Percentiles rank a stretch among this genome's conserved stretches.
phyloP scores from a whole-genome alignment of 257 asterid genomes.

The Solanum habrochaites region DNA sequence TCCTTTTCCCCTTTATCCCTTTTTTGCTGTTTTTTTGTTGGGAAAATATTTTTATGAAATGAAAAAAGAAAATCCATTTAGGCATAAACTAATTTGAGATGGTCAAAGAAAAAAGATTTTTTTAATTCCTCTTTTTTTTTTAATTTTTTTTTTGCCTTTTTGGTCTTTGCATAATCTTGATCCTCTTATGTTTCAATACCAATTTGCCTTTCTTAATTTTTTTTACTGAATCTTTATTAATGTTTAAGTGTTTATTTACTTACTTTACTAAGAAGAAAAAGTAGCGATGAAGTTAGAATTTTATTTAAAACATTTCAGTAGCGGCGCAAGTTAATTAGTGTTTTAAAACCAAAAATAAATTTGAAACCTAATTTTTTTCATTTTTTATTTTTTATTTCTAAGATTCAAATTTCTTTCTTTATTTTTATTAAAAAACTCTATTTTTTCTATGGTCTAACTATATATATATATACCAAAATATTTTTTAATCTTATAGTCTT shows the following conservation, averaged over 20 bases:
- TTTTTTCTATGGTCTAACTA: no score
- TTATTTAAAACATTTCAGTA: neutral
- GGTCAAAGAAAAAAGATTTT: constrained; percentile 1
- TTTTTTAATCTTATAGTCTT: no score
- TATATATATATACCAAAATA: no score
- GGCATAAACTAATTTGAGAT: constrained; percentile 6
- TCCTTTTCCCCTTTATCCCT: neutral
- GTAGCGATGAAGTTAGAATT: neutral
- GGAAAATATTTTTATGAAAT: neutral
- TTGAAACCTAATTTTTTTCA: no score
- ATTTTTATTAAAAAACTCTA: no score
- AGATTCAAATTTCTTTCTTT: neutral
- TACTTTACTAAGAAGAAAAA: neutral
- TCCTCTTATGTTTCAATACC: constrained; percentile 3
- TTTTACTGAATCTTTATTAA: neutral
- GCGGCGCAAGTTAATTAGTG: no score
- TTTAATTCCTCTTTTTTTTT: neutral
- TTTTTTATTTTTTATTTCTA: no score
- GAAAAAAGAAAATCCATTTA: neutral
- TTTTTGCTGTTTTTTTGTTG: neutral
- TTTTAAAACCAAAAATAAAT: no score
- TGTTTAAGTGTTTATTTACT: neutral
- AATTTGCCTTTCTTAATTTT: neutral
- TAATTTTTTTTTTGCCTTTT: neutral
- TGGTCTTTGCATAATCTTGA: constrained; percentile 4